phyloP scores from a whole-genome alignment of 768 basidiomycete genomes.

The Tylopilus plumbeoviolaceoides region DNA sequence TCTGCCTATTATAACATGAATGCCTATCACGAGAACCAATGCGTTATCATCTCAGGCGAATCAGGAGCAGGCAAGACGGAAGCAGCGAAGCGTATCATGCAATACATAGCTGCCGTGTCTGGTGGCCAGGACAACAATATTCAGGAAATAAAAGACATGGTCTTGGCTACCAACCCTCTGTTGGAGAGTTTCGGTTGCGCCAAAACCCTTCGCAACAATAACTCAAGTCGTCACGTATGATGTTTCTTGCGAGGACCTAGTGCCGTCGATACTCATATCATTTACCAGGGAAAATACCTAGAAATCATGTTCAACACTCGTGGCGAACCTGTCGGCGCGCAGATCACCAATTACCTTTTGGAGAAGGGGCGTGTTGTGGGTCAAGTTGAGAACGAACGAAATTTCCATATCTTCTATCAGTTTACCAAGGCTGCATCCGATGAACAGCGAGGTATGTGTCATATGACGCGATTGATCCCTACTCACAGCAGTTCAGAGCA shows the following conservation, averaged over 20 bases:
- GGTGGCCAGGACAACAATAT: conserved; percentile 87
- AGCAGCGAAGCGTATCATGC: conserved; percentile 99
- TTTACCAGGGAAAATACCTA: conserved; percentile 87
- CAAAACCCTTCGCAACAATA: conserved; percentile 97
- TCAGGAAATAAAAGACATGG: conserved; percentile 99
- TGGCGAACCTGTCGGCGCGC: conserved; percentile 94
- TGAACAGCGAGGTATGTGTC: conserved; percentile 76
- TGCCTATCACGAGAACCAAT: conserved; percentile 98
- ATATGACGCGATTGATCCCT: neutral
- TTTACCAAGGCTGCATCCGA: conserved; percentile 93
- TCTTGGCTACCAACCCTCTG: conserved; percentile 94
- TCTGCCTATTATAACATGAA: conserved; percentile 99
- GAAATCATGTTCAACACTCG: conserved; percentile 97
- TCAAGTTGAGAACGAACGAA: conserved; percentile 92
- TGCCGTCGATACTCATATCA: conserved; percentile 7
- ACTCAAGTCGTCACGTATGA: conserved; percentile 95
- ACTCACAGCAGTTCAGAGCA: conserved; percentile 54
- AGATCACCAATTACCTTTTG: conserved; percentile 96
- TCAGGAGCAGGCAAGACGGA: conserved; percentile 99
- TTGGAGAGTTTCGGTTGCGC: conserved; percentile 99
- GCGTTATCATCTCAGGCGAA: conserved; percentile 98
- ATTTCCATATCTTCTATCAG: conserved; percentile 99
- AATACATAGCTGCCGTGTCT: conserved; percentile 97
- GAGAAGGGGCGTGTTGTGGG: conserved; percentile 97
- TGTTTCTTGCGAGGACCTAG: neutral